Evolutionary conservation across 2,329 filamentous ascomycete species (phyloP).

Genomic region (Monilinia laxa): DNA sequence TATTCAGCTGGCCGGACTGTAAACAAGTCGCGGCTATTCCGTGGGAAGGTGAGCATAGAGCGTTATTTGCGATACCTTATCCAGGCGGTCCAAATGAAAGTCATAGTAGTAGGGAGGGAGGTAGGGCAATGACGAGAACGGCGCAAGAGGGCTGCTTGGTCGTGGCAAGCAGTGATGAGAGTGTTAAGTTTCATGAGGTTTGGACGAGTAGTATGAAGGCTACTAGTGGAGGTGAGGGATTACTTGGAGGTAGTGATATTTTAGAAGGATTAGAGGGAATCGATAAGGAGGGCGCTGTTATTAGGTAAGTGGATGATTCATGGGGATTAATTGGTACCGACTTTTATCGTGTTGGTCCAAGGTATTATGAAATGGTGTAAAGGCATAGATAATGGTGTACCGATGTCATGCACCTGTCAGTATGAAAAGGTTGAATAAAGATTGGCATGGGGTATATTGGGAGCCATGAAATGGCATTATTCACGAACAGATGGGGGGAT

Average conservation of each 20-base stretch:
- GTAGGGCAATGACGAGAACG: conserved; percentile 55
- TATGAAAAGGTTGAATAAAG: background rate
- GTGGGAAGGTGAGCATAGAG: conserved; percentile 76
- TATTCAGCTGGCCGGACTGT: conserved; percentile 94
- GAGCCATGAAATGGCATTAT: background rate
- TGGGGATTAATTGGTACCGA: background rate
- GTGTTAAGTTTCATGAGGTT: conserved; percentile 92
- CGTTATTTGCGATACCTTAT: conserved; percentile 85
- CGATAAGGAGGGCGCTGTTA: conserved; percentile 69
- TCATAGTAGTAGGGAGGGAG: conserved; percentile 47
- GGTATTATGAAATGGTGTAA: background rate
- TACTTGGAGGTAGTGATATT: conserved; percentile 81
- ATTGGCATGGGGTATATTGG: background rate
- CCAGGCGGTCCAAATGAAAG: conserved; percentile 57
- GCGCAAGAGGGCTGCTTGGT: conserved; percentile 79
- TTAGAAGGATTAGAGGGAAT: conserved; percentile 79
- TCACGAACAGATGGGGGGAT: background rate
- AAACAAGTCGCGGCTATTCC: conserved; percentile 80
- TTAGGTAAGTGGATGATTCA: conserved; percentile 51
- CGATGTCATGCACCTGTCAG: background rate
- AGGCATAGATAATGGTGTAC: too few relatives aligned
- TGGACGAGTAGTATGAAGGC: conserved; percentile 68
- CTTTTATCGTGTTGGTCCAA: background rate
- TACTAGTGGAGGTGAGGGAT: conserved; percentile 53
- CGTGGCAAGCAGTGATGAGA: conserved; percentile 87